Conservation (phyloP, 2,329 filamentous ascomycete species). For the Chaetomium strumarium region DNA sequence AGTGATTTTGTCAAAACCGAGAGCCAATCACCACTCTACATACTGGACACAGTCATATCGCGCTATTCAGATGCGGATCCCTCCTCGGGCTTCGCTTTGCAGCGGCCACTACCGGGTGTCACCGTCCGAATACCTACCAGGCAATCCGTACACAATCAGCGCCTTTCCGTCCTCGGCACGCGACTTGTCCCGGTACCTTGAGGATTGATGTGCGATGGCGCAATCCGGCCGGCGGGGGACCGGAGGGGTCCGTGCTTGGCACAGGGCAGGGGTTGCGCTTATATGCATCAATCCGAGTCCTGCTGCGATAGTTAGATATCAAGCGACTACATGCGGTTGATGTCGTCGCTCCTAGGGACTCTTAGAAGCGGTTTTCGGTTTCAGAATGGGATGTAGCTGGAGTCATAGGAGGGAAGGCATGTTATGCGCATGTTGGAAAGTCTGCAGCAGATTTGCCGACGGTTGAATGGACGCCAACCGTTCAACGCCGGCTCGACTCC, state of each 20-base stretch:
- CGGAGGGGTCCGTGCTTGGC: neutral
- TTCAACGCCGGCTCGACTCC: too few relatives aligned
- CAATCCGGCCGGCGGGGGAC: neutral
- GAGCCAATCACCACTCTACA: neutral
- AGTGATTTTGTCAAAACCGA: neutral
- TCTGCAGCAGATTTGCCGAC: too few relatives aligned
- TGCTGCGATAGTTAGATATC: neutral
- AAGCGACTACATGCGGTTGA: neutral
- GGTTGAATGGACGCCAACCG: too few relatives aligned
- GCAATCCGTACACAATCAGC: neutral
- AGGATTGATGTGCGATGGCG: conserved; percentile 8
- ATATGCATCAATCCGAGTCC: neutral
- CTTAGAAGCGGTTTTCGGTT: too few relatives aligned
- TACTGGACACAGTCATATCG: neutral
- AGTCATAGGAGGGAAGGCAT: too few relatives aligned
- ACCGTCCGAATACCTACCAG: too few relatives aligned
- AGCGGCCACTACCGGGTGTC: conserved; percentile 6
- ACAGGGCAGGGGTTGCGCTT: neutral
- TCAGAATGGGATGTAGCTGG: too few relatives aligned
- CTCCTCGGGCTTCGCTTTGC: conserved; percentile 5
- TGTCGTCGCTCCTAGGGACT: neutral
- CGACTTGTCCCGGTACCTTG: neutral
- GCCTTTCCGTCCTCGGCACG: conserved; percentile 16
- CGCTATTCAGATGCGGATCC: neutral
- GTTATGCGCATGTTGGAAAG: too few relatives aligned